phyloP scores from a whole-genome alignment of 345 rosid species.

The Gossypium turneri region DNA sequence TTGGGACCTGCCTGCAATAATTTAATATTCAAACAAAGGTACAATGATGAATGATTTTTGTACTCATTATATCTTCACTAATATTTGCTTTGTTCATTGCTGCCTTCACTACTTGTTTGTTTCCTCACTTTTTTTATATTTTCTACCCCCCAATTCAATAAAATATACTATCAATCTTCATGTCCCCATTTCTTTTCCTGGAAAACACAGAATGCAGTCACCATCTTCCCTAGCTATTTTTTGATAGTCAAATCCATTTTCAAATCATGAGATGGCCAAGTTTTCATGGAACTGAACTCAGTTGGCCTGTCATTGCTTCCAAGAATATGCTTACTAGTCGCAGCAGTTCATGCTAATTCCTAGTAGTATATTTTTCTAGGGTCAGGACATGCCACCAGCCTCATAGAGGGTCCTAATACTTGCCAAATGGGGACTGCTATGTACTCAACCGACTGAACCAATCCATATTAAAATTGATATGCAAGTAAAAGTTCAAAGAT shows the following conservation, averaged over 20 bases:
- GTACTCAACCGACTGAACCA: too few species aligned
- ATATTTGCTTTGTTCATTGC: not conserved
- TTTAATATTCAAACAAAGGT: not conserved
- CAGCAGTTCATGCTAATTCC: not conserved
- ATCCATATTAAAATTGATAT: not conserved
- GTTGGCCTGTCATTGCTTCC: not conserved
- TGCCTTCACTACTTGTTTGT: not conserved
- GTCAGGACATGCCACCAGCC: too few species aligned
- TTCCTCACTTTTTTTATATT: not conserved
- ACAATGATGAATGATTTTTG: not conserved
- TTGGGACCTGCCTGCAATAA: slow-evolving; percentile 14
- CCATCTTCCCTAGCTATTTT: not conserved
- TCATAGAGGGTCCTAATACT: too few species aligned
- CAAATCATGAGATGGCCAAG: not conserved
- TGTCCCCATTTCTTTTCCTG: slow-evolving; percentile 7
- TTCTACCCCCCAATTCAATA: too few species aligned
- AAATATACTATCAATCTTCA: not conserved
- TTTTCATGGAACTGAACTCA: not conserved
- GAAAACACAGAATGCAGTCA: not conserved
- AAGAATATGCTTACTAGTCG: not conserved
- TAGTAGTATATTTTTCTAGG: not conserved
- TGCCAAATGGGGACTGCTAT: too few species aligned
- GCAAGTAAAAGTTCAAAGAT: not conserved
- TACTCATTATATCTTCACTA: not conserved
- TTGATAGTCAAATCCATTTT: not conserved